A percentile compares a stretch with the other conserved stretches of the same genome.
phyloP scores from a whole-genome alignment of 495 filamentous ascomycete species.

The Penicillium bialowiezense region DNA sequence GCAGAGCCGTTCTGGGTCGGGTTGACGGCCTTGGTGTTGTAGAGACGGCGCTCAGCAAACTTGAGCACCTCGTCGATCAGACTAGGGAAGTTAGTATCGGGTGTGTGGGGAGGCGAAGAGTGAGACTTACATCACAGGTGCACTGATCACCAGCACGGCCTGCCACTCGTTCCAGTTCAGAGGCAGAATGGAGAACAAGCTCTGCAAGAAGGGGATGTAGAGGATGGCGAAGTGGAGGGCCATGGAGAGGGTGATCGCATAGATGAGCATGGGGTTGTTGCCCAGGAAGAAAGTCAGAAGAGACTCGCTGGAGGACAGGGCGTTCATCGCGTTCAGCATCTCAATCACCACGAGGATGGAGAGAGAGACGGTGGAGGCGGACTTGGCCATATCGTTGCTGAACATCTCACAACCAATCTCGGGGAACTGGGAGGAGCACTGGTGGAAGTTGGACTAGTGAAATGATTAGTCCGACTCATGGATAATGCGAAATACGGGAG shows the following conservation, averaged over 20 bases:
- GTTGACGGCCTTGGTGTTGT: slow-evolving; percentile 25
- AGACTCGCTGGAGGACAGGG: slow-evolving; percentile 90
- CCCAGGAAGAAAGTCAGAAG: slow-evolving; percentile 89
- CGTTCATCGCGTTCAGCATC: slow-evolving; percentile 99
- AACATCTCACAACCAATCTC: slow-evolving; percentile 97
- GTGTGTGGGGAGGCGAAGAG: not conserved
- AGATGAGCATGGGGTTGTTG: slow-evolving; percentile 97
- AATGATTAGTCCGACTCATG: slow-evolving; percentile 12
- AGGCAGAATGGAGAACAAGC: slow-evolving; percentile 86
- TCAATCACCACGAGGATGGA: slow-evolving; percentile 95
- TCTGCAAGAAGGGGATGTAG: slow-evolving; percentile 87
- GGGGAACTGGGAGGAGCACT: slow-evolving; percentile 80
- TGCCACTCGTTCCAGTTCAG: slow-evolving; percentile 90
- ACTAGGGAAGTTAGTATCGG: slow-evolving; percentile 43
- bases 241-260: slow-evolving; percentile 95
- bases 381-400: slow-evolving; percentile 79
- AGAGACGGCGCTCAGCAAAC: slow-evolving; percentile 67
- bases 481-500: not conserved
- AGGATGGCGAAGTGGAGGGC: slow-evolving; percentile 89
- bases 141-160: slow-evolving; percentile 84
- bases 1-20: slow-evolving; percentile 31
- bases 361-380: slow-evolving; percentile 92
- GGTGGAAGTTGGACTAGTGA: slow-evolving; percentile 82
- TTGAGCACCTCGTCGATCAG: slow-evolving; percentile 90
- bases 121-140: slow-evolving; percentile 83